Conservation (phyloP, 1,284 basidiomycete genomes). For the Trichosporon inkin region DNA sequence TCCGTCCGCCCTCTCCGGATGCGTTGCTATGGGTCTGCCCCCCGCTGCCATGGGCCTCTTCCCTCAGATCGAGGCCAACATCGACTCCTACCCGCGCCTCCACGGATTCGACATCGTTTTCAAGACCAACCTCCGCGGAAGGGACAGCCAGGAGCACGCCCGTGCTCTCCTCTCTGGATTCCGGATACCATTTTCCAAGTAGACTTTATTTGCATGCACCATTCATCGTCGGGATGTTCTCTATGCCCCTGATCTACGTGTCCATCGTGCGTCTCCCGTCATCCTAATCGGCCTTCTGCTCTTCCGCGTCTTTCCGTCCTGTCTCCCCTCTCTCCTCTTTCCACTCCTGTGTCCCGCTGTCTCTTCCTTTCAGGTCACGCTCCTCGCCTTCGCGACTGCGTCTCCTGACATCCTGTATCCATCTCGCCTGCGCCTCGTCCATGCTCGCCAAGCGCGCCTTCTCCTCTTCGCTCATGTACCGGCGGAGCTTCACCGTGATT, state of each 20-base stretch:
- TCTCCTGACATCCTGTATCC: constrained; percentile 36
- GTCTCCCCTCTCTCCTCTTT: constrained; percentile 26
- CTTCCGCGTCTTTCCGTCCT: neutral
- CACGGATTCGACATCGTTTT: constrained; percentile 91
- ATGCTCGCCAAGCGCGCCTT: constrained; percentile 29
- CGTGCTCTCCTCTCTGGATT: constrained; percentile 80
- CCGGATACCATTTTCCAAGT: constrained; percentile 70
- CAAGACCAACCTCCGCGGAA: constrained; percentile 75
- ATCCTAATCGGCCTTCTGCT: neutral
- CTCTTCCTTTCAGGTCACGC: constrained; percentile 39
- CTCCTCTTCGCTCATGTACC: constrained; percentile 16
- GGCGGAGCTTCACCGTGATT: constrained; percentile 24
- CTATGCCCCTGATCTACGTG: constrained; percentile 12
- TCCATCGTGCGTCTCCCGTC: constrained; percentile 19
- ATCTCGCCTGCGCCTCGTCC: constrained; percentile 40
- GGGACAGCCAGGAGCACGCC: constrained; percentile 79
- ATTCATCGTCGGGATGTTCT: neutral
- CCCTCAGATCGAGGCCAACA: constrained; percentile 89
- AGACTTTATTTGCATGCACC: constrained; percentile 16
- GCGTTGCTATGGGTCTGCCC: constrained; percentile 82
- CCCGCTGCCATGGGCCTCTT: constrained; percentile 83
- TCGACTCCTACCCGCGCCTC: constrained; percentile 75
- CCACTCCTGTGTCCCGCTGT: constrained; percentile 53
- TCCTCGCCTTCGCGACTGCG: constrained; percentile 33
- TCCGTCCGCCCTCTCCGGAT: constrained; percentile 74